phyloP scores from a whole-genome alignment of 2,329 filamentous ascomycete genomes.

The Taxawa tesnikishii region DNA sequence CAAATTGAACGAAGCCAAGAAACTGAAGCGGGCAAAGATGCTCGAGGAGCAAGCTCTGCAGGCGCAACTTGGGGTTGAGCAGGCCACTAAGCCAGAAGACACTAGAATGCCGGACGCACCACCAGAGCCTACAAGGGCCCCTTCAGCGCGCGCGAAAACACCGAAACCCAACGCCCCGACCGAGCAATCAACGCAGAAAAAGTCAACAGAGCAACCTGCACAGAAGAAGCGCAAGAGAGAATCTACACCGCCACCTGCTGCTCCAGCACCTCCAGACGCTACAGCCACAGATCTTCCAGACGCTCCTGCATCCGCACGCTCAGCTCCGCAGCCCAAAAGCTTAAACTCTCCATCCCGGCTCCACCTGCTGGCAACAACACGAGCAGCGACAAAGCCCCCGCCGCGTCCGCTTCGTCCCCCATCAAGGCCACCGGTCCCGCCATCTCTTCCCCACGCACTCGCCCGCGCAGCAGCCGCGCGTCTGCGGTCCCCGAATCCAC shows the following conservation, averaged over 20 bases:
- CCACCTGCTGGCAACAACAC: constrained; percentile 6
- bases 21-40: constrained; percentile 53
- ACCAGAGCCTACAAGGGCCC: too few relatives aligned
- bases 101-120: neutral
- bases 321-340: constrained; percentile 19
- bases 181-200: too few relatives aligned
- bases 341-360: constrained; percentile 17
- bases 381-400: constrained; percentile 27
- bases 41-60: constrained; percentile 31
- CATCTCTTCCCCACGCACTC: constrained; percentile 5
- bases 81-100: constrained; percentile 13
- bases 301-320: constrained; percentile 6
- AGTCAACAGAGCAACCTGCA: neutral
- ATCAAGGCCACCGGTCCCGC: too few relatives aligned
- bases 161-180: too few relatives aligned
- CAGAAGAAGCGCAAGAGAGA: constrained; percentile 45
- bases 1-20: constrained; percentile 68
- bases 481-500: constrained; percentile 1
- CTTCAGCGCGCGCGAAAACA: too few relatives aligned
- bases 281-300: constrained; percentile 7
- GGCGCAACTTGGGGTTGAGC: constrained; percentile 19
- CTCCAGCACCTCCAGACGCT: constrained; percentile 3
- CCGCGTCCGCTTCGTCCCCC: constrained; percentile 29
- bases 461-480: neutral
- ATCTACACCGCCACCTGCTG: constrained; percentile 24